Conservation (phyloP, 73 alveolate species). For the Paramecium bursaria region DNA sequence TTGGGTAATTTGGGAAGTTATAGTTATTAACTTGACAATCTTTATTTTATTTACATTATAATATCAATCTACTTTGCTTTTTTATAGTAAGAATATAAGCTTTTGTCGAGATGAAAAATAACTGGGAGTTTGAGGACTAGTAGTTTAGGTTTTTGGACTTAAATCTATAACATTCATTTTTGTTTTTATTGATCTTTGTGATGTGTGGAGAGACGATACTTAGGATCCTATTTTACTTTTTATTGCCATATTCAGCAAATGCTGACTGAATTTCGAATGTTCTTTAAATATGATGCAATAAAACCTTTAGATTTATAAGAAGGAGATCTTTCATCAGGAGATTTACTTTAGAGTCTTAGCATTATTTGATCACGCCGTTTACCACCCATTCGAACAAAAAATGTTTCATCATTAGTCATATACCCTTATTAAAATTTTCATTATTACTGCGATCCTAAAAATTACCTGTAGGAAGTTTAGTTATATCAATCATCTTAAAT, state of each 20-base stretch:
- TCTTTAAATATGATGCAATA: too few species aligned
- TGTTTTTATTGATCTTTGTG: not conserved
- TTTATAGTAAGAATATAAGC: not conserved
- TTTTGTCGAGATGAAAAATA: not conserved
- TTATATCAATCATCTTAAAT: conserved; percentile 25
- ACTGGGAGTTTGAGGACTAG: not conserved
- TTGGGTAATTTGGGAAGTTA: conserved; percentile 37
- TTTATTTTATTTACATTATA: too few species aligned
- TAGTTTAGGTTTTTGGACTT: not conserved
- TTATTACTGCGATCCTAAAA: conserved; percentile 16
- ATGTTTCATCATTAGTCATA: conserved; percentile 22
- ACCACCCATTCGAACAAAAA: conserved; percentile 60
- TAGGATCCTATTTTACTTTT: not conserved
- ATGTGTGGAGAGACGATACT: not conserved
- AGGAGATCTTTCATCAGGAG: not conserved
- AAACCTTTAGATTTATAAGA: not conserved
- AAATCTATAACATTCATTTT: not conserved
- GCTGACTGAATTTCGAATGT: not conserved
- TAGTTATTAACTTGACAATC: too few species aligned
- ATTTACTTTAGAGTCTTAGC: not conserved
- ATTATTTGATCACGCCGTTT: conserved; percentile 7
- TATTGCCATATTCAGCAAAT: not conserved
- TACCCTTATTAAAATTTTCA: conserved; percentile 1
- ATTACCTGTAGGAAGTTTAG: conserved; percentile 50
- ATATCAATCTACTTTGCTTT: not conserved